Evolutionary conservation across 169 alveolate genomes (phyloP).

Genomic region (Fabrea salina): DNA sequence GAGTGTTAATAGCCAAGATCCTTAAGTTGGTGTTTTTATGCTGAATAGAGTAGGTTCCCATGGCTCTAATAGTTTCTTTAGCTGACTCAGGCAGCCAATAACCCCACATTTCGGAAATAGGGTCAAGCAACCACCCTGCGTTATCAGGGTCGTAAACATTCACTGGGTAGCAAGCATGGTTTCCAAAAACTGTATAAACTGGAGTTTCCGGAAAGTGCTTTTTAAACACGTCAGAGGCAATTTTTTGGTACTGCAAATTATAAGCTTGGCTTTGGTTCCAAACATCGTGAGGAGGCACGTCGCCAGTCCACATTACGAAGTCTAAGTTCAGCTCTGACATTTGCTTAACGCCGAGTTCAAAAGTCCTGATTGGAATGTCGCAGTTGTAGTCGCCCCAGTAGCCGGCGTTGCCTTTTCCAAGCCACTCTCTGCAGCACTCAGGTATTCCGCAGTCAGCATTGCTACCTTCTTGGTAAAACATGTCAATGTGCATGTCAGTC

Average conservation of each 20-base stretch:
- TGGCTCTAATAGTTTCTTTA: not conserved
- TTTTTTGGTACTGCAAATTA: not conserved
- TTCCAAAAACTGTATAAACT: constrained; percentile 40
- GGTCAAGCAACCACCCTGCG: constrained; percentile 5
- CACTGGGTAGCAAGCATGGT: constrained; percentile 56
- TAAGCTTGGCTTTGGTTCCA: constrained; percentile 36
- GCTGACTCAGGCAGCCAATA: constrained; percentile 41
- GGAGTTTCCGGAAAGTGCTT: constrained; percentile 34
- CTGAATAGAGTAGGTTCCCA: constrained; percentile 38
- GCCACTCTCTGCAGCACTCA: constrained; percentile 56
- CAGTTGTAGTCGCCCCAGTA: constrained; percentile 50
- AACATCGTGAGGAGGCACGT: constrained; percentile 48
- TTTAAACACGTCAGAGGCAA: not conserved
- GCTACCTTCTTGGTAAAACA: constrained; percentile 57
- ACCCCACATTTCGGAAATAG: constrained; percentile 39
- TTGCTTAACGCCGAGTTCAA: constrained; percentile 33
- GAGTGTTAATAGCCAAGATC: constrained; percentile 8
- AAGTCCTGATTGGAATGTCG: constrained; percentile 44
- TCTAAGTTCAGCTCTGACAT: constrained; percentile 50
- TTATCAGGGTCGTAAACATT: constrained; percentile 29
- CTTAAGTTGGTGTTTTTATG: constrained; percentile 36
- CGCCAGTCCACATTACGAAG: constrained; percentile 59
- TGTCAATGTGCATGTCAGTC: constrained; percentile 71
- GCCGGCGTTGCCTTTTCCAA: constrained; percentile 46
- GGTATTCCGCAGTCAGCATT: constrained; percentile 60